phyloP scores from a whole-genome alignment of 257 asterid genomes.

The Solanum piurae region DNA sequence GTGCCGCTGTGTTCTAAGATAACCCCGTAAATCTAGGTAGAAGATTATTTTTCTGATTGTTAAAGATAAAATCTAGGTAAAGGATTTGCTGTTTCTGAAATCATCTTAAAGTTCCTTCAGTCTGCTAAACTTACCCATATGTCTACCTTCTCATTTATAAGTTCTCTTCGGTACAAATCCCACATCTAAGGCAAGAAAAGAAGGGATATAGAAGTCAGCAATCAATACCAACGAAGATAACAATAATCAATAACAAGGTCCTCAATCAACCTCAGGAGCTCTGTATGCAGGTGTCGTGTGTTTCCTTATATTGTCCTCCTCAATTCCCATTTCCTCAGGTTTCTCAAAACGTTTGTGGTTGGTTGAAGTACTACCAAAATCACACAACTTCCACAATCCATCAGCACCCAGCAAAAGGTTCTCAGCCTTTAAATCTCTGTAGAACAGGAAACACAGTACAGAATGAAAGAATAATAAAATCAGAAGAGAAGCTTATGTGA shows the following conservation, averaged over 20 bases:
- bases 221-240: slow-evolving; percentile 21
- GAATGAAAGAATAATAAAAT: neutral
- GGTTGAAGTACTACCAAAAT: slow-evolving; percentile 88
- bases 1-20: neutral
- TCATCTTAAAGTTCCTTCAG: neutral
- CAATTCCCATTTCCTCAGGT: slow-evolving; percentile 98
- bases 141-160: slow-evolving; percentile 88
- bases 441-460: slow-evolving; percentile 15
- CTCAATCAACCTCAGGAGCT: slow-evolving; percentile 88
- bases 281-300: slow-evolving; percentile 98
- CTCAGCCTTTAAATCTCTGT: slow-evolving; percentile 95
- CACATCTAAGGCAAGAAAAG: slow-evolving; percentile 74
- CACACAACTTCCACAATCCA: slow-evolving; percentile 94
- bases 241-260: slow-evolving; percentile 24
- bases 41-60: neutral
- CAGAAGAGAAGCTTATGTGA: neutral
- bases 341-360: slow-evolving; percentile 95
- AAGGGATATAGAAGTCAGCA: slow-evolving; percentile 29
- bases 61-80: neutral
- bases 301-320: slow-evolving; percentile 94
- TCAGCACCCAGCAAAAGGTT: slow-evolving; percentile 91
- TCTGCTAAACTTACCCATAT: slow-evolving; percentile 73
- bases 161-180: slow-evolving; percentile 86
- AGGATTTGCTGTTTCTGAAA: neutral
- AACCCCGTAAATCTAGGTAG: neutral